These are phyloP conservation scores for Rhynchosporium agropyri DNA, from an alignment of 2,329 filamentous ascomycete species.

Conservation along the genomic window DNA sequence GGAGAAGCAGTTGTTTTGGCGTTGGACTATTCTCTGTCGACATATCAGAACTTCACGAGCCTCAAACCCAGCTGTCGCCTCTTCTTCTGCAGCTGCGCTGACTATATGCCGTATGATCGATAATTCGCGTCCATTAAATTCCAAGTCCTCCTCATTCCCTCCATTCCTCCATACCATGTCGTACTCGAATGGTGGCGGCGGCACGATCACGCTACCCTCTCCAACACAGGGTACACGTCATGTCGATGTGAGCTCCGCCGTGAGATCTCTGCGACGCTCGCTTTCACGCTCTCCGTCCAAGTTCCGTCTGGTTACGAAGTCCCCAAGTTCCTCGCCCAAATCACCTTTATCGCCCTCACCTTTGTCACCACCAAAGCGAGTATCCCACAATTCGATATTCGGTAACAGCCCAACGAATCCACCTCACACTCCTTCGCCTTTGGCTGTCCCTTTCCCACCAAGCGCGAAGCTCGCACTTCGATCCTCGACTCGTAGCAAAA, in stretches of 20 bases:
- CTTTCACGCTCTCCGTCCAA: slow-evolving; percentile 94
- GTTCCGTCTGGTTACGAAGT: slow-evolving; percentile 64
- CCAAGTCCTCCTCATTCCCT: slow-evolving; percentile 16
- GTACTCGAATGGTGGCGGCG: slow-evolving; percentile 60
- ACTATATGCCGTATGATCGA: slow-evolving; percentile 31
- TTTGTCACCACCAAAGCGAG: slow-evolving; percentile 50
- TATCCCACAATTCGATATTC: slow-evolving; percentile 48
- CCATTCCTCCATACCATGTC: slow-evolving; percentile 52
- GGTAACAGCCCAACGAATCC: slow-evolving; percentile 36
- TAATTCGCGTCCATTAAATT: slow-evolving; percentile 24
- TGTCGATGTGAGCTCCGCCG: slow-evolving; percentile 79
- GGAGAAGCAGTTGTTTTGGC: background rate
- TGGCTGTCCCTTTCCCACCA: slow-evolving; percentile 67
- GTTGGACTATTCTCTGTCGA: background rate
- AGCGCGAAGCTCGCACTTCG: slow-evolving; percentile 68
- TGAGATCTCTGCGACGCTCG: slow-evolving; percentile 82
- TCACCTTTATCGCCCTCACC: slow-evolving; percentile 62
- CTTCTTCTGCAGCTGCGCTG: background rate
- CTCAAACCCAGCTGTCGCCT: background rate
- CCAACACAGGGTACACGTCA: slow-evolving; percentile 81
- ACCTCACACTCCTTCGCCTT: slow-evolving; percentile 52
- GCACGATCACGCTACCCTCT: slow-evolving; percentile 76
- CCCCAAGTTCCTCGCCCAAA: slow-evolving; percentile 50
- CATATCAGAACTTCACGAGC: background rate
- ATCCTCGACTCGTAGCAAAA: slow-evolving; percentile 62